Evolutionary conservation across 2,329 filamentous ascomycete genomes (phyloP).

Genomic region (Pseudofabraea citricarpa): DNA sequence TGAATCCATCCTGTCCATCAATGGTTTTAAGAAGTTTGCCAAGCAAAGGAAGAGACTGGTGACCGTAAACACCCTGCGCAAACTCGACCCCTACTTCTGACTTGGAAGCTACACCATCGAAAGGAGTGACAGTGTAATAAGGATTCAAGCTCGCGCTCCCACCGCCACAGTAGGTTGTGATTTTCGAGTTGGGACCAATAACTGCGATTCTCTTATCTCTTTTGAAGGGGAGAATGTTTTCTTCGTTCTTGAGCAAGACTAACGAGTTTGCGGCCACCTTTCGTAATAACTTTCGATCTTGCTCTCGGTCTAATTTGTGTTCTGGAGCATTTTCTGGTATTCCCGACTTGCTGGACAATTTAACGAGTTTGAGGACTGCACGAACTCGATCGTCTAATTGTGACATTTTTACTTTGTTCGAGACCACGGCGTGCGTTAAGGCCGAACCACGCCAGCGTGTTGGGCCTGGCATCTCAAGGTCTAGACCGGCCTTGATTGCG

Average conservation of each 20-base stretch:
- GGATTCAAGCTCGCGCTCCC: constrained; percentile 54
- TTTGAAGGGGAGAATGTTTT: constrained; percentile 45
- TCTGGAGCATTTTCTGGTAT: constrained; percentile 11
- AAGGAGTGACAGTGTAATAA: constrained; percentile 66
- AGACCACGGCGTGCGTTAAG: constrained; percentile 7
- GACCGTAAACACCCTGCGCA: constrained; percentile 2
- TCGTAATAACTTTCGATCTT: constrained; percentile 39
- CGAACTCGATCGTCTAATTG: constrained; percentile 11
- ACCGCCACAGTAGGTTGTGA: constrained; percentile 54
- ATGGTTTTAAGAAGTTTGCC: not conserved
- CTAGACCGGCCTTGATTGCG: constrained; percentile 43
- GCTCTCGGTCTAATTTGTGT: constrained; percentile 6
- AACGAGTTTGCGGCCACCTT: constrained; percentile 53
- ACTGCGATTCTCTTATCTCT: constrained; percentile 39
- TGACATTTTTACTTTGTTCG: constrained; percentile 7
- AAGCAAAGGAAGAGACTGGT: not conserved
- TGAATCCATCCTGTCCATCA: constrained; percentile 1
- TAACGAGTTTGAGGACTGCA: constrained; percentile 12
- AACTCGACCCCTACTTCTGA: not conserved
- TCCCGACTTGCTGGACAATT: constrained; percentile 14
- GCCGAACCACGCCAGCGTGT: constrained; percentile 8
- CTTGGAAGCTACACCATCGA: constrained; percentile 59
- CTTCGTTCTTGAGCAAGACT: constrained; percentile 60
- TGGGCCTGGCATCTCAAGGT: constrained; percentile 56
- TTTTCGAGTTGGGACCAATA: constrained; percentile 51